Conservation (phyloP, 169 alveolate species). For the Amoebophrya sp. region DNA sequence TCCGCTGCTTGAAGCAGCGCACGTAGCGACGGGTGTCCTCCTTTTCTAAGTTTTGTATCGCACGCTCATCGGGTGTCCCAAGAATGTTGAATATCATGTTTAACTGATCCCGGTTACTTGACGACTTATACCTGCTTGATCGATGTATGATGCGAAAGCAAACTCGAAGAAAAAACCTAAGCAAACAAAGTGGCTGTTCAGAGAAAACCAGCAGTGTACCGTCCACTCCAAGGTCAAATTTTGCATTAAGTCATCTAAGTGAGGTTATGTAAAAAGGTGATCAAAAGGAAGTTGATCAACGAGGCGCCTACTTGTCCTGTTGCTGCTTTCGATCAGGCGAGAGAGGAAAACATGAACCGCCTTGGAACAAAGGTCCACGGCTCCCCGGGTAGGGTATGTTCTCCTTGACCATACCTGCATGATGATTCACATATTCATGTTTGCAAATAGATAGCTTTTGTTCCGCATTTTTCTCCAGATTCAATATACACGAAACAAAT, state of each 20-base stretch:
- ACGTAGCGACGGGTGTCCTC: slow-evolving; percentile 64
- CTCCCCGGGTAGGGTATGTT: slow-evolving; percentile 84
- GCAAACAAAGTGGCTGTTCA: not conserved
- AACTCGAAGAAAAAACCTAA: slow-evolving; percentile 13
- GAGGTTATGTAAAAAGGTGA: not conserved
- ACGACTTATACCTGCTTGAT: slow-evolving; percentile 56
- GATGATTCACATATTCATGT: not conserved
- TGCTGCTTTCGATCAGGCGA: slow-evolving; percentile 50
- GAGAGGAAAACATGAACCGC: slow-evolving; percentile 63
- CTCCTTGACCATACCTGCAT: slow-evolving; percentile 74
- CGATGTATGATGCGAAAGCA: slow-evolving; percentile 74
- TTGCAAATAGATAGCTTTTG: too few species aligned
- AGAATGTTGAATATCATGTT: slow-evolving; percentile 85
- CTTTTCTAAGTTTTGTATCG: slow-evolving; percentile 69
- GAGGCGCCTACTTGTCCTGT: slow-evolving; percentile 40
- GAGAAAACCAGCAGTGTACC: not conserved
- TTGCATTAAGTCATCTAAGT: not conserved
- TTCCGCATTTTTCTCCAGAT: too few species aligned
- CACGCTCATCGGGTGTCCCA: slow-evolving; percentile 95
- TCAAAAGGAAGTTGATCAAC: too few species aligned
- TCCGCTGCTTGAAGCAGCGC: not conserved
- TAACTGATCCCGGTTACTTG: slow-evolving; percentile 85
- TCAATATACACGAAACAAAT: too few species aligned
- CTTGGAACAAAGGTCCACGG: slow-evolving; percentile 94
- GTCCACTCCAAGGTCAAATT: not conserved